Conservation (phyloP, 1,284 basidiomycete genomes). For the Anthracocystis walkeri region DNA sequence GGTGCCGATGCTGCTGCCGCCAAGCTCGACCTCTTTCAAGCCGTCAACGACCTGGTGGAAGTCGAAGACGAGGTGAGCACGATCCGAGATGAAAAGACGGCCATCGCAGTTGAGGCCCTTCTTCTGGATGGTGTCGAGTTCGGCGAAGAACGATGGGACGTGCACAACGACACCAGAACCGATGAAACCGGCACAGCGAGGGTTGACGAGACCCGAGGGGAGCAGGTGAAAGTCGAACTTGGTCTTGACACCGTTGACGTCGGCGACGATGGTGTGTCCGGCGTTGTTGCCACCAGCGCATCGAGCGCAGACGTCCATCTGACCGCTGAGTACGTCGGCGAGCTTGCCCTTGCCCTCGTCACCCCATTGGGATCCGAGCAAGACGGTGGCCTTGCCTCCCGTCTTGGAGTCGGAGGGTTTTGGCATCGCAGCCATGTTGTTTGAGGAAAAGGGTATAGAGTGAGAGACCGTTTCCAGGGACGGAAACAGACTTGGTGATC, state of each 20-base stretch:
- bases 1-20: slow-evolving; percentile 90
- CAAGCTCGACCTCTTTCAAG: slow-evolving; percentile 95
- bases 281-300: slow-evolving; percentile 99
- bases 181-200: slow-evolving; percentile 85
- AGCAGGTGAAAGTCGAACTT: slow-evolving; percentile 96
- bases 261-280: slow-evolving; percentile 95
- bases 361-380: slow-evolving; percentile 69
- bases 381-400: slow-evolving; percentile 64
- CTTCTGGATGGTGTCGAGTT: slow-evolving; percentile 85
- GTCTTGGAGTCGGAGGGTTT: slow-evolving; percentile 63
- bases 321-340: slow-evolving; percentile 72
- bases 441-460: slow-evolving; percentile 1
- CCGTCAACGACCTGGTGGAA: slow-evolving; percentile 99
- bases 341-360: slow-evolving; percentile 70
- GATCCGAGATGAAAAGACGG: slow-evolving; percentile 91
- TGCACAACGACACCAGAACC: slow-evolving; percentile 95
- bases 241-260: slow-evolving; percentile 79
- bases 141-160: slow-evolving; percentile 92
- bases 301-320: slow-evolving; percentile 91
- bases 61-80: slow-evolving; percentile 96
- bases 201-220: slow-evolving; percentile 92
- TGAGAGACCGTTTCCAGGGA: slow-evolving; percentile 20
- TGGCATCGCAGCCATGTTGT: slow-evolving; percentile 65
- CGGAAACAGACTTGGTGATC: slow-evolving; percentile 53
- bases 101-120: slow-evolving; percentile 84